Base-by-base conservation (phyloP, 1,284 basidiomycete species). In the Rhodotorula sp. region DNA sequence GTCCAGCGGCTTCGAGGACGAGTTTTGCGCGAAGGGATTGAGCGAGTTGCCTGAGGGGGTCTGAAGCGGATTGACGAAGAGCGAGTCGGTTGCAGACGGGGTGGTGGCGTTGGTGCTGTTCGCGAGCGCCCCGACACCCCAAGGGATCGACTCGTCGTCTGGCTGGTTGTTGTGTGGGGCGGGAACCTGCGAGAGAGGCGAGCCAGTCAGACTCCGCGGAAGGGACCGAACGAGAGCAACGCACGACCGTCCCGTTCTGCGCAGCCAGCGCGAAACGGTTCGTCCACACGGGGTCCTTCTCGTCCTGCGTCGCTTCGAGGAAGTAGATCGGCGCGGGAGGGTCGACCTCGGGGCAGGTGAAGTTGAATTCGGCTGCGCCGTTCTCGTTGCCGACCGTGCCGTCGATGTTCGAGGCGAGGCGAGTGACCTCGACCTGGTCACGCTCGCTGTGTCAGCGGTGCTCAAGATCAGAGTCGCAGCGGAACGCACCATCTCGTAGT, bases 261-360 rank as follows among this genome's bases (percentile, higher is more conserved):
- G 85, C 85, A 1, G 89, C 87, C 79, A 94, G 91, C 54, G 89
- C 84, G 84, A 93, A 94, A 53, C 92, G 89, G 15, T 87, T 88
- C 1, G 91, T 91, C 91, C 92, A 94, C 29, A 84, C 83, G 57
- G 84, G 84, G 75, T 84, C 81, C 44, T 71, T 56, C 7, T 66
- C 77, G 62, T 69, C 64, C 46, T 56, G n/a, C 1, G 65, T 57
- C 84, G 83, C 88, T 91, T 79, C 89, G 81, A 90, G 91, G 84
- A 92, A 92, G 82, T 91, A 92, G 76, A 92, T 88, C 39, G 87
- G 81, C 4, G 90, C 84, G 80, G 89, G 84, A 51, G 88, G 87
- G n/a, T 82, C 83, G 34, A 94, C 91, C 85, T 89, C 78, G 15
- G 91, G 92, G 81, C 91, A 93, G 27, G 85, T 79, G 79, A 85